A percentile compares a stretch with the other conserved stretches of the same genome.
These are phyloP conservation scores for Gossypium sturtianum DNA, from an alignment of 345 rosid species.

Conservation along the genomic window DNA sequence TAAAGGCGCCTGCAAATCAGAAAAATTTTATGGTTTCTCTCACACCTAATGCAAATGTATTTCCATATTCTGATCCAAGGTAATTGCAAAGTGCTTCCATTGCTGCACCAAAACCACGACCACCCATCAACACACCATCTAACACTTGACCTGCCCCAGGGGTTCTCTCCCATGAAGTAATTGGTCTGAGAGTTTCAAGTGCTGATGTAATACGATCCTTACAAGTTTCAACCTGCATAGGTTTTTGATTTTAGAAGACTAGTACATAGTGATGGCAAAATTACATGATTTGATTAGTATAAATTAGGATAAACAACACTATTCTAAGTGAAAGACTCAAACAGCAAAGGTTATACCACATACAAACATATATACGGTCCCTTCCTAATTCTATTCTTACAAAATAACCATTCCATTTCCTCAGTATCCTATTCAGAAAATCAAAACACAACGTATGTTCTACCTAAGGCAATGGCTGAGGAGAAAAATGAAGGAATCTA, in stretches of 20 bases:
- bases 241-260: slow-evolving; percentile 1
- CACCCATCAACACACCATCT: slow-evolving; percentile 91
- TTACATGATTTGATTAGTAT: neutral
- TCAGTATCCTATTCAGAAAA: neutral
- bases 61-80: slow-evolving; percentile 95
- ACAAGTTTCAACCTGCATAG: slow-evolving; percentile 71
- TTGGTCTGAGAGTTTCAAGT: slow-evolving; percentile 94
- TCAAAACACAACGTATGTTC: neutral
- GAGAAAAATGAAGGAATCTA: neutral
- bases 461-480: neutral
- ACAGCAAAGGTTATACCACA: neutral
- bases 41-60: slow-evolving; percentile 87
- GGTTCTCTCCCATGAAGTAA: slow-evolving; percentile 93
- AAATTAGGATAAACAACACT: neutral
- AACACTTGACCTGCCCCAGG: slow-evolving; percentile 69
- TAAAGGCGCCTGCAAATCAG: slow-evolving; percentile 6
- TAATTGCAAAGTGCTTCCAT: slow-evolving; percentile 92
- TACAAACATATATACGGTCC: neutral
- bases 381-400: neutral
- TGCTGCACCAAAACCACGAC: slow-evolving; percentile 94
- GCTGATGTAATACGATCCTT: slow-evolving; percentile 88
- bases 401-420: neutral
- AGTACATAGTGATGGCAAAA: neutral
- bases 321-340: neutral
- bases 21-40: slow-evolving; percentile 22